These are phyloP conservation scores for Citrus hindsii DNA, from an alignment of 345 rosid species.

Conservation along the genomic window DNA sequence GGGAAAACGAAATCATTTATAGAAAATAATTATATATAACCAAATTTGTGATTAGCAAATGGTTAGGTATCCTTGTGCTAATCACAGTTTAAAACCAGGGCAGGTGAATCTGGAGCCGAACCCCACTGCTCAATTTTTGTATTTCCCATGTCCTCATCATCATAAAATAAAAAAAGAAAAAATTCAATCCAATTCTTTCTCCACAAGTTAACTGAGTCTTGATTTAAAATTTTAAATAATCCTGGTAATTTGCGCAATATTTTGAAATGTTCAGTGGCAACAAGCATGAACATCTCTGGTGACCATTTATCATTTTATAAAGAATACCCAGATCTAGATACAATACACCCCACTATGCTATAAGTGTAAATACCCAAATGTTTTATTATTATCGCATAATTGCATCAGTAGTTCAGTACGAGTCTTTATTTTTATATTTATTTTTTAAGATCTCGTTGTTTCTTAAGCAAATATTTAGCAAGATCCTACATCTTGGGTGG, in stretches of 20 bases:
- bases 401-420: too few relatives aligned
- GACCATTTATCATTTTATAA: background rate
- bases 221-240: background rate
- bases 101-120: conserved; percentile 4
- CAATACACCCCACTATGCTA: too few relatives aligned
- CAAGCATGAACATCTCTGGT: background rate
- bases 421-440: background rate
- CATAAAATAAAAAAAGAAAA: too few relatives aligned
- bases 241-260: background rate
- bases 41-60: background rate
- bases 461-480: background rate
- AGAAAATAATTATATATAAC: too few relatives aligned
- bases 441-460: too few relatives aligned
- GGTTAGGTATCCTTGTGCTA: background rate
- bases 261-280: background rate
- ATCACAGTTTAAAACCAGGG: background rate
- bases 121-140: background rate
- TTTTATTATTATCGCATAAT: too few relatives aligned
- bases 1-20: too few relatives aligned
- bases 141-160: background rate
- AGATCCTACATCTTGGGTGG: background rate
- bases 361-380: too few relatives aligned
- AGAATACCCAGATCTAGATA: background rate
- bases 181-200: background rate
- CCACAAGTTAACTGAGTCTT: background rate